Percentiles rank a stretch among this genome's conserved stretches.
Evolutionary conservation across 164 flowering plant genomes (phyloP).

Genomic region (Piper betle): DNA sequence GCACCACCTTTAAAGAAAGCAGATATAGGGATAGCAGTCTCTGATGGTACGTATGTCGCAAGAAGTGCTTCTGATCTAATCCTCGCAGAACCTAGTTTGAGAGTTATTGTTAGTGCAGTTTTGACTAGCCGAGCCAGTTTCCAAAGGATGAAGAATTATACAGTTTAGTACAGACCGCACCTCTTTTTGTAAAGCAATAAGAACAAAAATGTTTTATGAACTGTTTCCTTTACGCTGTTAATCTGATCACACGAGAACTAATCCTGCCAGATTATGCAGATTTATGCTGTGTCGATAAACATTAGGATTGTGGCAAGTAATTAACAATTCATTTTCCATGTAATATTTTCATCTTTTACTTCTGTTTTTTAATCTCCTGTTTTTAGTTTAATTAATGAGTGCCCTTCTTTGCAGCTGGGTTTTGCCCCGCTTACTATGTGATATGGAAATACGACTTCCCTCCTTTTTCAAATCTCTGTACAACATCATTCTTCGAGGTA

Average conservation of each 20-base stretch:
- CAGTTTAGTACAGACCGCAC: constrained; percentile 22
- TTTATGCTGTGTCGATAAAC: constrained; percentile 88
- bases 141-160: constrained; percentile 90
- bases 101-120: constrained; percentile 80
- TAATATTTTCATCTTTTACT: neutral
- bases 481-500: constrained; percentile 85
- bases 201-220: no score
- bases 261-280: constrained; percentile 36
- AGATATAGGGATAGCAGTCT: constrained; percentile 86
- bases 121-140: constrained; percentile 85
- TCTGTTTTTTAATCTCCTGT: no score
- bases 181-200: neutral
- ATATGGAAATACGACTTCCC: constrained; percentile 93
- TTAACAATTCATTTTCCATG: neutral
- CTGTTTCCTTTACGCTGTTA: no score
- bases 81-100: constrained; percentile 81
- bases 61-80: constrained; percentile 83
- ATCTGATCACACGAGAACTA: neutral
- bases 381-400: no score
- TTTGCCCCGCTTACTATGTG: constrained; percentile 56
- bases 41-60: constrained; percentile 89
- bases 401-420: constrained; percentile 49
- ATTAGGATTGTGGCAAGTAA: constrained; percentile 82
- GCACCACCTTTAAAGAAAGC: constrained; percentile 92
- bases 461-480: no score